A percentile compares a stretch with the other conserved stretches of the same genome.
Evolutionary conservation across 768 basidiomycete genomes (phyloP).

Genomic region (Ramaria sp.): DNA sequence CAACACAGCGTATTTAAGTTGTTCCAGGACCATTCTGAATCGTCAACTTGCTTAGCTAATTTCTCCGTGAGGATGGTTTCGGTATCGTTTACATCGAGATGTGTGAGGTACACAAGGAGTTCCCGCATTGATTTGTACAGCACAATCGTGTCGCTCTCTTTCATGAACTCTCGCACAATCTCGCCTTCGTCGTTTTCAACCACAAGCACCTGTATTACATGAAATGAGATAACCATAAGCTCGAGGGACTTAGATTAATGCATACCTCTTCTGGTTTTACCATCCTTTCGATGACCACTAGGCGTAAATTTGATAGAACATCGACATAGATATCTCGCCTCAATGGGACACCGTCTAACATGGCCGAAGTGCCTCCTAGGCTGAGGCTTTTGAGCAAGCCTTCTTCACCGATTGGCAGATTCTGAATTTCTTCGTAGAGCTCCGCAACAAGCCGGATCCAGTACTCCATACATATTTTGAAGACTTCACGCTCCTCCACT

Average conservation of each 20-base stretch:
- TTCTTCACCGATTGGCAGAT: constrained; percentile 77
- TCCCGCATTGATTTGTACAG: constrained; percentile 99
- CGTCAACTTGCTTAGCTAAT: constrained; percentile 92
- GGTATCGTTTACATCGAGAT: constrained; percentile 91
- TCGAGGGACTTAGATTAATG: constrained; percentile 1
- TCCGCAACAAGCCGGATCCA: constrained; percentile 95
- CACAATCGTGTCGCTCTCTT: constrained; percentile 96
- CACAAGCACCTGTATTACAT: constrained; percentile 66
- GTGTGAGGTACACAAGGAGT: constrained; percentile 93
- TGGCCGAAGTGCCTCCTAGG: constrained; percentile 57
- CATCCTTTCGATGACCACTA: constrained; percentile 98
- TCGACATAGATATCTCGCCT: constrained; percentile 95
- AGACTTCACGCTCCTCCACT: constrained; percentile 97
- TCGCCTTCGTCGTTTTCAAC: constrained; percentile 99
- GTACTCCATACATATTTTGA: constrained; percentile 98
- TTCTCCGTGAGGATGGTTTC: constrained; percentile 98
- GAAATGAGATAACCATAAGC: neutral
- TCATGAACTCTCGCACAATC: constrained; percentile 98
- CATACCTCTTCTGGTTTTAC: constrained; percentile 97
- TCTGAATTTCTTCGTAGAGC: constrained; percentile 94
- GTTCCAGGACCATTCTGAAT: constrained; percentile 98
- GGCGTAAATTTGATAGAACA: constrained; percentile 83
- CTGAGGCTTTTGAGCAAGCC: constrained; percentile 84
- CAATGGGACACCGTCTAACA: constrained; percentile 69
- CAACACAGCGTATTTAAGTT: constrained; percentile 98